Conservation (phyloP, 371 early-diverging fungal genomes). For the Thermomucor indicae-seudaticae region DNA sequence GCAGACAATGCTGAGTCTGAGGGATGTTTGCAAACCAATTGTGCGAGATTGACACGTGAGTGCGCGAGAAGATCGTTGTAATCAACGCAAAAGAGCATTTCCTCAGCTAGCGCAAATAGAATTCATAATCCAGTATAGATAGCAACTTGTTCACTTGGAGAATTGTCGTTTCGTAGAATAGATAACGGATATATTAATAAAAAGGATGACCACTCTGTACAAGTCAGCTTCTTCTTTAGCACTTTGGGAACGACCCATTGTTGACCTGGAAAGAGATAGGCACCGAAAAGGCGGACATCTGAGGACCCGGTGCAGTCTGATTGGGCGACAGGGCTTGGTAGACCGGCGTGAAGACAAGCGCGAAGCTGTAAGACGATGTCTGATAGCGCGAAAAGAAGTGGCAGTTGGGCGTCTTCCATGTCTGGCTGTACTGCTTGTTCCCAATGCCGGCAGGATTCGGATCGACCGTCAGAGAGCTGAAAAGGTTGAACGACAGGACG, state of each 20-base stretch:
- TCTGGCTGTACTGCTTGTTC: slow-evolving; percentile 11
- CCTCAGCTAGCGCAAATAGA: no score
- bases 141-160: no score
- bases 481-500: slow-evolving; percentile 7
- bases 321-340: slow-evolving; percentile 5
- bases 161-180: no score
- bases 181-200: no score
- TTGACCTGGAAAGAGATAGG: slow-evolving; percentile 15
- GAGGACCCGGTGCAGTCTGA: slow-evolving; percentile 7
- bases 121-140: no score
- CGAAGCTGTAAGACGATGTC: slow-evolving; percentile 12
- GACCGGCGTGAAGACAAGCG: slow-evolving; percentile 8
- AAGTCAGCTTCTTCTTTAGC: no score
- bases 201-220: no score
- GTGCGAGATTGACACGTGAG: no score
- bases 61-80: no score
- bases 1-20: no score
- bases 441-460: slow-evolving; percentile 16
- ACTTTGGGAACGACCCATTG: slow-evolving; percentile 18
- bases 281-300: slow-evolving; percentile 8
- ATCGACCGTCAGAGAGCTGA: slow-evolving; percentile 1
- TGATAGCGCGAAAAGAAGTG: slow-evolving; percentile 22
- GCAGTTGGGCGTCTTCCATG: slow-evolving; percentile 20
- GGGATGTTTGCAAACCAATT: no score
- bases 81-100: no score